These are phyloP conservation scores for Acorus gramineus DNA, from an alignment of 106 monocot species.

Conservation along the genomic window DNA sequence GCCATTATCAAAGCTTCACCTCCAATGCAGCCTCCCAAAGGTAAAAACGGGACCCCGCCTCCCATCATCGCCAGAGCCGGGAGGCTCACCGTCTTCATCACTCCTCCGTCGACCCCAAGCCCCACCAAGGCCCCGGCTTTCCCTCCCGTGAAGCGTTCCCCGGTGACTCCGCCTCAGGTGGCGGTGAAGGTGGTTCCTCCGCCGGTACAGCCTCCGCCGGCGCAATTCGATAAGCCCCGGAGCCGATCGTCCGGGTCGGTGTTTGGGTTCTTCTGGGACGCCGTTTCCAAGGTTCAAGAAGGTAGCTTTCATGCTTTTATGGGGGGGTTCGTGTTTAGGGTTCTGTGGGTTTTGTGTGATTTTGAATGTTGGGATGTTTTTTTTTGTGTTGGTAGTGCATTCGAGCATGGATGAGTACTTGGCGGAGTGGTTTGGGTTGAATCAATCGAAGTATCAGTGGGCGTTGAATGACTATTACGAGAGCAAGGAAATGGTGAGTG, in stretches of 20 bases:
- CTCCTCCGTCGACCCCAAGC: conserved; percentile 46
- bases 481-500: conserved; percentile 43
- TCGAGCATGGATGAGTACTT: conserved; percentile 81
- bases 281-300: conserved; percentile 72
- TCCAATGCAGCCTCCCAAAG: too few relatives aligned
- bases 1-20: too few relatives aligned
- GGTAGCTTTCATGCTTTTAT: conserved; percentile 33
- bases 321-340: neutral
- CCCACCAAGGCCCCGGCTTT: conserved; percentile 11
- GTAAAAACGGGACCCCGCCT: conserved; percentile 22
- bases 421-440: conserved; percentile 75
- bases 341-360: neutral
- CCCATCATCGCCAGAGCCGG: conserved; percentile 76
- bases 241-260: conserved; percentile 16
- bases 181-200: conserved; percentile 10
- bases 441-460: conserved; percentile 95
- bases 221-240: conserved; percentile 48
- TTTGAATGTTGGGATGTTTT: conserved; percentile 4
- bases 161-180: too few relatives aligned
- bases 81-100: conserved; percentile 77
- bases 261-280: conserved; percentile 76
- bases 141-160: too few relatives aligned
- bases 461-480: conserved; percentile 87
- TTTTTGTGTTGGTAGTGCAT: conserved; percentile 38
- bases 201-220: conserved; percentile 75